These are phyloP conservation scores for Pseudogymnoascus sp. DNA, from an alignment of 2,329 filamentous ascomycete genomes.

Conservation along the genomic window DNA sequence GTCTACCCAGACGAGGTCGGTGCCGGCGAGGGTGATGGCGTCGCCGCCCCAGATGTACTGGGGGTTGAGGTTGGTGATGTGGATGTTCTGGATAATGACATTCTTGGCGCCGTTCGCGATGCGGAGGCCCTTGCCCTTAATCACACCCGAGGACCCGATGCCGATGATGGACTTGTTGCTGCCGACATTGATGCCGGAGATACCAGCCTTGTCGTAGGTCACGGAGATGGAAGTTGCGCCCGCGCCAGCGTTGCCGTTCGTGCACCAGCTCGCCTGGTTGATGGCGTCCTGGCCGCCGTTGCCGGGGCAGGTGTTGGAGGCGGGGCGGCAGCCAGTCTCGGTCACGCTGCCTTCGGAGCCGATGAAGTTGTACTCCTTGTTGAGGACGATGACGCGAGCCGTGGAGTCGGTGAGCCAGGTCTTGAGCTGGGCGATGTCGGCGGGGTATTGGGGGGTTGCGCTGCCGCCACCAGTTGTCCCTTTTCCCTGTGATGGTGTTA, in stretches of 20 bases:
- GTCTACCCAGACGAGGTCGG: constrained; percentile 37
- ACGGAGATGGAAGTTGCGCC: constrained; percentile 22
- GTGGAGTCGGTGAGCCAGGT: constrained; percentile 50
- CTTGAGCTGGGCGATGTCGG: constrained; percentile 49
- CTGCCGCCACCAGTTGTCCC: constrained; percentile 56
- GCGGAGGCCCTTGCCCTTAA: constrained; percentile 25
- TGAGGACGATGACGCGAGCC: constrained; percentile 52
- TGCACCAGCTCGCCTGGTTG: constrained; percentile 54
- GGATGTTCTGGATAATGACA: constrained; percentile 38
- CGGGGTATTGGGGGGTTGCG: constrained; percentile 48
- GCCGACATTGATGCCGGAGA: constrained; percentile 23
- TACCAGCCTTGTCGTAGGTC: constrained; percentile 25
- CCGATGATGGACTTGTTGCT: constrained; percentile 28
- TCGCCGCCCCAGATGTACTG: constrained; percentile 53
- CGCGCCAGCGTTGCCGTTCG: constrained; percentile 34
- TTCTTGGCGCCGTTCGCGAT: constrained; percentile 24
- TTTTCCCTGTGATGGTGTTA: constrained; percentile 15
- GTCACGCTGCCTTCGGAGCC: constrained; percentile 48
- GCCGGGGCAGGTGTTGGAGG: constrained; percentile 39
- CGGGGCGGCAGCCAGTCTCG: constrained; percentile 51
- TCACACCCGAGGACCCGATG: constrained; percentile 21
- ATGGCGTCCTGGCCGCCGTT: constrained; percentile 46
- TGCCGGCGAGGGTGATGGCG: constrained; percentile 28
- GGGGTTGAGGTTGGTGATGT: constrained; percentile 49
- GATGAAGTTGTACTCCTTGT: constrained; percentile 49